Base-by-base conservation (phyloP, 2,329 filamentous ascomycete genomes). In the Monosporascus sp. region DNA sequence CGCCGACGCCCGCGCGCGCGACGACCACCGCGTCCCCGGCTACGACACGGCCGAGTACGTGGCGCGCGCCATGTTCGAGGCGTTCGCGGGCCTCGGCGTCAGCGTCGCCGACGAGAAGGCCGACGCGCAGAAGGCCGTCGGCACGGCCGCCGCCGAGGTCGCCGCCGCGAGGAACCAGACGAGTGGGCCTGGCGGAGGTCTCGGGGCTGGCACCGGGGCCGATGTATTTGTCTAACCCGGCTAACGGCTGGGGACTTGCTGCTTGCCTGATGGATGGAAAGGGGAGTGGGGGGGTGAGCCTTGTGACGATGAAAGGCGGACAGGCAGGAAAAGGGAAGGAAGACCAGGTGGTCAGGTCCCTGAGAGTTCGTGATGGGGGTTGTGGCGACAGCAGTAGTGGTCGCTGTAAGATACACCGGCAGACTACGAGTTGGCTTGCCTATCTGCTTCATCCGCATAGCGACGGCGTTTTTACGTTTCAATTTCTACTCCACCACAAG, bases 81-180 rank as follows among this genome's bases (percentile, higher is more conserved):
- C 93, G 0, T 97, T 97, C 71, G 84, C 89, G 0, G 94, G 95
- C 0, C 70, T 99, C 55, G 90, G 89, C 1, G 89, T 96, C 42
- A 95, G 96, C 62, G 77, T 99, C 42, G 86, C 82, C 37, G 90
- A 97, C 46, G 92, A 96, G 65, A 82, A 81, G 70, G 61, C 65
- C 2, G 64, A 61, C 2, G 72, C 75, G 45, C 68, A 62, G 46
- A 67, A 65, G 7, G 64, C 65, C 62, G 48, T 67, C 48, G 57
- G 74, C 6, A 59, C 68, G 20, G 62, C 60, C 4, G 65, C 62
- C 4, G 64, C 66, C 1, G 65, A 74, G 47, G 68, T 73, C 20
- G 70, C 68, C 2, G 70, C 68, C 2, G 68, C 63, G 39, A 65
- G 62, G 48, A 69, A 60, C 5, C 57, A 57, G 50, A 64, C 60